A percentile compares a stretch with the other conserved stretches of the same genome.
Conservation (phyloP, 2,329 filamentous ascomycete species). For the Fusarium poae region DNA sequence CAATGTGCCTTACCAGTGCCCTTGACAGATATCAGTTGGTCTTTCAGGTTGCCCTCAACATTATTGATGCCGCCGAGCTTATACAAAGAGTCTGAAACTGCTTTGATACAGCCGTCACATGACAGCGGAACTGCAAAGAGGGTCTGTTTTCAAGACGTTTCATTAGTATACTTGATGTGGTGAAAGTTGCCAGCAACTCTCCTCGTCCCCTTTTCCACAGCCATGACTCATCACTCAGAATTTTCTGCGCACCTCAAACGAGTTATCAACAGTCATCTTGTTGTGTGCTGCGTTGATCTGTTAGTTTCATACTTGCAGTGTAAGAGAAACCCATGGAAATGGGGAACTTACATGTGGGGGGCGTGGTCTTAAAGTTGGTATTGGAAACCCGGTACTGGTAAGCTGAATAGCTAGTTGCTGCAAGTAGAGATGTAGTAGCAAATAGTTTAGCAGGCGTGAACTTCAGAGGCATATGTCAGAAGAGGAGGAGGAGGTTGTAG, state of each 20-base stretch:
- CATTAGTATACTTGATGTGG: slow-evolving; percentile 51
- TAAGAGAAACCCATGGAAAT: slow-evolving; percentile 43
- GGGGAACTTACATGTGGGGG: slow-evolving; percentile 43
- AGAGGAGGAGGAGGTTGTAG: slow-evolving; percentile 28
- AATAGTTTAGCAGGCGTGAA: slow-evolving; percentile 47
- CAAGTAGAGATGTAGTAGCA: slow-evolving; percentile 48
- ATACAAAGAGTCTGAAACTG: slow-evolving; percentile 83
- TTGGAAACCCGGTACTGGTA: slow-evolving; percentile 48
- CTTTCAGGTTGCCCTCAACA: slow-evolving; percentile 83
- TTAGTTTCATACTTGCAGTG: slow-evolving; percentile 45
- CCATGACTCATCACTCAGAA: slow-evolving; percentile 41
- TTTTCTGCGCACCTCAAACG: slow-evolving; percentile 60
- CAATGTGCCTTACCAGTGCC: slow-evolving; percentile 73
- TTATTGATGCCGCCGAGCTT: slow-evolving; percentile 84
- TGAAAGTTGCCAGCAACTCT: slow-evolving; percentile 34
- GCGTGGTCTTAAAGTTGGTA: slow-evolving; percentile 36
- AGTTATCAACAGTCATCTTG: slow-evolving; percentile 61
- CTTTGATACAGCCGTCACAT: slow-evolving; percentile 89
- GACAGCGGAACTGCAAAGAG: slow-evolving; percentile 95
- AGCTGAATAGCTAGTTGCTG: slow-evolving; percentile 49
- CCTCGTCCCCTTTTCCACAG: slow-evolving; percentile 45
- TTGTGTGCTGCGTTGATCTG: slow-evolving; percentile 32
- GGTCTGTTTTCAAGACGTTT: slow-evolving; percentile 70
- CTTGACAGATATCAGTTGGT: slow-evolving; percentile 86
- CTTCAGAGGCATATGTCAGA: slow-evolving; percentile 47